Percentiles rank a stretch among this genome's conserved stretches.
Conservation (phyloP, 177 flowering plant genomes). For the Telopea speciosissima region DNA sequence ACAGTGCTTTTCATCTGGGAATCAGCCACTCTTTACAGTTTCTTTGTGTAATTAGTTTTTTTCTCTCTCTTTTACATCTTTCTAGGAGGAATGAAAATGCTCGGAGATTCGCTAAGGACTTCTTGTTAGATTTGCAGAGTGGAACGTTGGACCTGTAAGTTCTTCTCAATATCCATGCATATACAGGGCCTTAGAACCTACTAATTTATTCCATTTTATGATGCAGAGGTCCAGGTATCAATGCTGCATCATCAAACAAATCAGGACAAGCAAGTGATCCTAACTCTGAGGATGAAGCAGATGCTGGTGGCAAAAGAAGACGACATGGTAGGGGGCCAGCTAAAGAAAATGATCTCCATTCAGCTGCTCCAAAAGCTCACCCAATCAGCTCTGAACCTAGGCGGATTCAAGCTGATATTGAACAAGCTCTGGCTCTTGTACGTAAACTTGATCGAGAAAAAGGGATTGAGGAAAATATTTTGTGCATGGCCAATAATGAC, state of each 20-base stretch:
- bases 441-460: slow-evolving; percentile 87
- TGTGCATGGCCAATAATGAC: slow-evolving; percentile 49
- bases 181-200: background rate
- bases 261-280: slow-evolving; percentile 69
- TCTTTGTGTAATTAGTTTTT: background rate
- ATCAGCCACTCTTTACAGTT: background rate
- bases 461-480: slow-evolving; percentile 74
- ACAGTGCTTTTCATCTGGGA: background rate
- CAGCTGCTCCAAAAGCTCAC: slow-evolving; percentile 88
- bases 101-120: slow-evolving; percentile 67
- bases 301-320: slow-evolving; percentile 66
- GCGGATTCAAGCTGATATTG: slow-evolving; percentile 69
- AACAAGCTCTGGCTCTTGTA: slow-evolving; percentile 78
- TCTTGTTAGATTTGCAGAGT: slow-evolving; percentile 78
- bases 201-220: slow-evolving; percentile 8
- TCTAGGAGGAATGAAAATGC: slow-evolving; percentile 92
- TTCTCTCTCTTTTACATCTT: background rate
- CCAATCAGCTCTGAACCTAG: slow-evolving; percentile 72
- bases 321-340: slow-evolving; percentile 56
- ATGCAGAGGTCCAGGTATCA: slow-evolving; percentile 77
- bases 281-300: slow-evolving; percentile 83
- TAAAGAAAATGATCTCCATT: slow-evolving; percentile 62
- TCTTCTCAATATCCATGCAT: slow-evolving; percentile 4
- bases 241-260: slow-evolving; percentile 45
- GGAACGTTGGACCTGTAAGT: slow-evolving; percentile 84